Evolutionary conservation across 805 yeast genomes (phyloP), one percentile per base, ranked within the genome.

Genomic region (Nakazawaea holstii): DNA sequence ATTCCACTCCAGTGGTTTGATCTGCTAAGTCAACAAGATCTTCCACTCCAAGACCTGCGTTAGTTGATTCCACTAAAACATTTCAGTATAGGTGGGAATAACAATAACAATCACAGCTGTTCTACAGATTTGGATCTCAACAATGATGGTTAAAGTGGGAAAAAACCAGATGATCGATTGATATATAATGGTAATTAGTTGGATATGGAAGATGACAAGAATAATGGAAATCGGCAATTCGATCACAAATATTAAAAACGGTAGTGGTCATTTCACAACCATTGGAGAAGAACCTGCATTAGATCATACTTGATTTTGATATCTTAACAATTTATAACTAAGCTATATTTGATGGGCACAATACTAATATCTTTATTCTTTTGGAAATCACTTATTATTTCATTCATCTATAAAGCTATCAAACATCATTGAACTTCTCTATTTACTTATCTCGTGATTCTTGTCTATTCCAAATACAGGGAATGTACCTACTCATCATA

Each of bases 151-250:
- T 35, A 40, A 20, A 53, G 49, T 17, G 20, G 30, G 38, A 32
- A 31, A 10, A 60, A 61, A 24, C 56, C 58, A 6, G 68, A 67
- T 15, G 73, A 71, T 20, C 62, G 76, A 32, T 58, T 66, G 27
- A 76, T 81, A 1, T 81, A 78, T 55, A 80, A 81, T 55, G 86
- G 85, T 1, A 81, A 80, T 56, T 70, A 68, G 14, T 58, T 77
- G 35, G 72, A 70, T 51, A 55, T 81, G 41, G 80, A 79, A 53
- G 82, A 78, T 53, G 77, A 78, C 31, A 52, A 63, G 8, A 59
- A 59, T 17, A 55, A 44, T 20, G 14, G 10, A 13, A 27, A 27
- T 13, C 29, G 20, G 14, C n/a, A 17, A 15, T 24, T 20, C 17
- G 17, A 4, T 15, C 32, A 29, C n/a, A 11, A 38, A 20, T 9